Base-by-base conservation (phyloP, 2,329 filamentous ascomycete genomes). In the Beauveria bassiana region DNA sequence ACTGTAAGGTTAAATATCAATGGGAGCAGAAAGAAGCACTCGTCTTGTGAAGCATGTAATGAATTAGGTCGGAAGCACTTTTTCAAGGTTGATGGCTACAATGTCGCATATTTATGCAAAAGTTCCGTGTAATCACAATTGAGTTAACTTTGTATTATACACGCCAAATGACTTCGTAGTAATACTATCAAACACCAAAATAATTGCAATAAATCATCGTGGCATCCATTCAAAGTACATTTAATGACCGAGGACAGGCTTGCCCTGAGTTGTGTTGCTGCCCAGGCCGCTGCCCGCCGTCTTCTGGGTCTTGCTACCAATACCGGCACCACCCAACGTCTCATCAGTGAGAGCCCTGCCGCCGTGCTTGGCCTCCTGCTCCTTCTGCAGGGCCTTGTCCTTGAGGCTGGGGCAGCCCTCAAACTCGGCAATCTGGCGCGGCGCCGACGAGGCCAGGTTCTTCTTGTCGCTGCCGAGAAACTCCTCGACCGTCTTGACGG, bases 401-500 rank as follows among this genome's bases (percentile, higher is more conserved):
- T 60, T 63, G 12, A 60, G 20, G 56, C 79, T 78, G 5, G 86
- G 86, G 65, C 86, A 85, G 12, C 87, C 86, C 47, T 82, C 79
- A 63, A 86, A 88, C 43, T 81, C 81, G 56, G 85, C 82, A 53
- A 82, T 78, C 49, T 69, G 68, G 18, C 81, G 79, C 68, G 83
- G 78, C 47, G 82, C 79, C 42, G 80, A 77, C 54, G 2, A 85
- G 83, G 12, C 73, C 72, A 1, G 88, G 71, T 2, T 74, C 72
- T 49, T 84, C 83, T 16, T n/a, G 18, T 42, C 47, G 58, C 64
- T 59, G 3, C 65, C 63, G 0, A 54, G 80, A 71, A 88, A 91
- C 66, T 91, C 86, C 0, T 79, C 75, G 70, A 91, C 78, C 42
- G 77, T 84, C 70, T 90, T 85, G 12, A 82, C 72, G 1, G 88